Conservation (phyloP, 192 early-diverging fungal genomes). For the Diversispora epigaea region DNA sequence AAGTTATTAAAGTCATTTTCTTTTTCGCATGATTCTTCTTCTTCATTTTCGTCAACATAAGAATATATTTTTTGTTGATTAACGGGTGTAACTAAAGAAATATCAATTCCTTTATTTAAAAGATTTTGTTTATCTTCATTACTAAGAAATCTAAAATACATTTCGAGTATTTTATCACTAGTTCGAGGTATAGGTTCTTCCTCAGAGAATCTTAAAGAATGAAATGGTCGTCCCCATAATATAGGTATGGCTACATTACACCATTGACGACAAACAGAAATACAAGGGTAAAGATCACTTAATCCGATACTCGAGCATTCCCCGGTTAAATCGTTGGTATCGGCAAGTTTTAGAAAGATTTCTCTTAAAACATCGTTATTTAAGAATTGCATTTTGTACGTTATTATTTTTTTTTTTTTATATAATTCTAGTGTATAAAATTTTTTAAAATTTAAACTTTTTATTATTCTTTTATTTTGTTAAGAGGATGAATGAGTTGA, state of each 20-base stretch:
- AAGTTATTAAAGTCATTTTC: neutral
- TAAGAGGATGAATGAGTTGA: too few relatives aligned
- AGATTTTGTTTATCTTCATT: neutral
- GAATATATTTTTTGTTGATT: neutral
- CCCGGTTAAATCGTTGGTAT: neutral
- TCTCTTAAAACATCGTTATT: neutral
- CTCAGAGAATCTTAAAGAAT: neutral
- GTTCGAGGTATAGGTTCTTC: neutral
- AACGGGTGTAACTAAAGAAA: neutral
- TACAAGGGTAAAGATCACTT: neutral
- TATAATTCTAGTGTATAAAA: too few relatives aligned
- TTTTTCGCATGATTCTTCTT: neutral
- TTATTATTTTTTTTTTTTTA: too few relatives aligned
- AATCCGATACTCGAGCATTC: neutral
- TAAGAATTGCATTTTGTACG: too few relatives aligned
- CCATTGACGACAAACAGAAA: neutral
- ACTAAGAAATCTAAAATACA: neutral
- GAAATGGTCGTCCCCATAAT: neutral
- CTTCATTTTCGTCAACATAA: neutral
- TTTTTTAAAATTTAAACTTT: too few relatives aligned
- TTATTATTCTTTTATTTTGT: too few relatives aligned
- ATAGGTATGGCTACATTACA: neutral
- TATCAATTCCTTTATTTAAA: neutral
- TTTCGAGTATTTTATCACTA: neutral
- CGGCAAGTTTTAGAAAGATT: neutral